Conservation (phyloP, 2,329 filamentous ascomycete species). For the Gaeumannomyces tritici region DNA sequence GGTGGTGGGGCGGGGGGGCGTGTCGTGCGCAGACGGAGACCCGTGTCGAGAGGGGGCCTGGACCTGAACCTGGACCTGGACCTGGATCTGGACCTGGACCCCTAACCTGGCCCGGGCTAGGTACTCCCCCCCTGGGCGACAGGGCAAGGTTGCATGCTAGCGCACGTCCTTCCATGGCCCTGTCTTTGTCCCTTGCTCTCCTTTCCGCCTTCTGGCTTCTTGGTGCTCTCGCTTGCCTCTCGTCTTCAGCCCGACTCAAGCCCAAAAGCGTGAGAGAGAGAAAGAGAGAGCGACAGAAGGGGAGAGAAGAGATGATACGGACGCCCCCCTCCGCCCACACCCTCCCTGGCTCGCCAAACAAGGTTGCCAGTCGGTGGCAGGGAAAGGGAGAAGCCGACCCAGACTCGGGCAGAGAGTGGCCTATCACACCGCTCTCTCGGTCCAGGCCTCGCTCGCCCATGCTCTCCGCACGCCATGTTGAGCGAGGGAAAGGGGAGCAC, state of each 20-base stretch:
- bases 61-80: too few relatives aligned
- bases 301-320: background rate
- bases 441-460: too few relatives aligned
- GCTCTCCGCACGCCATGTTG: too few relatives aligned
- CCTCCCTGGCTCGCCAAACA: background rate
- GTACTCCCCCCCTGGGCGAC: background rate
- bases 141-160: background rate
- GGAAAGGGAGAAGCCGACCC: background rate
- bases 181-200: background rate
- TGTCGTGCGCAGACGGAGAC: background rate
- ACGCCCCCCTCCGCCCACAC: background rate
- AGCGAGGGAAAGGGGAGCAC: too few relatives aligned
- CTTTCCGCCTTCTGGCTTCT: background rate
- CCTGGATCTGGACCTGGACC: background rate
- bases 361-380: too few relatives aligned
- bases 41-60: too few relatives aligned
- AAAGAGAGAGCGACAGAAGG: too few relatives aligned
- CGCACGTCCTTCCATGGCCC: background rate
- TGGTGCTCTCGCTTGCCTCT: background rate
- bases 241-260: background rate
- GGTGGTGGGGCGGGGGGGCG: too few relatives aligned
- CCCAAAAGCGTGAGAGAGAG: too few relatives aligned
- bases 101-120: background rate
- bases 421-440: background rate
- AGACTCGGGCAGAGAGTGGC: background rate